These are phyloP conservation scores for Porcisia hertigi DNA, from an alignment of 208 protist species.

Conservation along the genomic window DNA sequence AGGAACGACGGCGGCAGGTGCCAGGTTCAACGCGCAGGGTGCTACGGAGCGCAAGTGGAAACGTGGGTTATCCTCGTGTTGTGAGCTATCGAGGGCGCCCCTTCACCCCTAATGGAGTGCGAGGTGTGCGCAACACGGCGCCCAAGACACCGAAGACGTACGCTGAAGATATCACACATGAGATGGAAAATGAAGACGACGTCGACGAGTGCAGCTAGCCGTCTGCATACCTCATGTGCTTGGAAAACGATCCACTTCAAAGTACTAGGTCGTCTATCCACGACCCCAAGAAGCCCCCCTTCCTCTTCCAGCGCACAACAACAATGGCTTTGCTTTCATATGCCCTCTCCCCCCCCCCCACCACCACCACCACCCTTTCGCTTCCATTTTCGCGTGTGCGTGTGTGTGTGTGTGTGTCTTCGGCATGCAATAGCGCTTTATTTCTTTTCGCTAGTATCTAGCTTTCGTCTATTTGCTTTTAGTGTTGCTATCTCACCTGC, in stretches of 20 bases:
- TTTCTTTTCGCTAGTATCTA: no score
- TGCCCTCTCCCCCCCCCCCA: no score
- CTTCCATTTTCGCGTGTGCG: not conserved
- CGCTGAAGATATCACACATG: constrained; percentile 29
- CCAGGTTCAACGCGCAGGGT: not conserved
- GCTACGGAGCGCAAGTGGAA: constrained; percentile 6
- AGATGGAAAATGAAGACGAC: constrained; percentile 24
- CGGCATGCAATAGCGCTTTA: no score
- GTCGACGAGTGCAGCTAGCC: constrained; percentile 1
- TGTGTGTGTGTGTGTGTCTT: not conserved
- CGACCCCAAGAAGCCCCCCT: not conserved
- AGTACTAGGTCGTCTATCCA: not conserved
- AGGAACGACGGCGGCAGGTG: constrained; percentile 13
- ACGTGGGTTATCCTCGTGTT: constrained; percentile 18
- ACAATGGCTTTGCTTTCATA: not conserved
- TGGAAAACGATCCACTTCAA: not conserved
- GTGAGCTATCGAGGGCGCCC: constrained; percentile 49
- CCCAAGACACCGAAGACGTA: constrained; percentile 20
- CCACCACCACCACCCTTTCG: no score
- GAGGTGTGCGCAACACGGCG: constrained; percentile 18
- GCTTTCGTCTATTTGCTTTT: no score
- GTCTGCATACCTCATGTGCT: not conserved
- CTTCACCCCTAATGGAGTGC: constrained; percentile 54
- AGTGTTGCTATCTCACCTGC: no score
- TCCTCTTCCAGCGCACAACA: not conserved